A percentile compares a stretch with the other conserved stretches of the same genome.
Conservation (phyloP, 371 early-diverging fungal genomes). For the Mortierella sp. region DNA sequence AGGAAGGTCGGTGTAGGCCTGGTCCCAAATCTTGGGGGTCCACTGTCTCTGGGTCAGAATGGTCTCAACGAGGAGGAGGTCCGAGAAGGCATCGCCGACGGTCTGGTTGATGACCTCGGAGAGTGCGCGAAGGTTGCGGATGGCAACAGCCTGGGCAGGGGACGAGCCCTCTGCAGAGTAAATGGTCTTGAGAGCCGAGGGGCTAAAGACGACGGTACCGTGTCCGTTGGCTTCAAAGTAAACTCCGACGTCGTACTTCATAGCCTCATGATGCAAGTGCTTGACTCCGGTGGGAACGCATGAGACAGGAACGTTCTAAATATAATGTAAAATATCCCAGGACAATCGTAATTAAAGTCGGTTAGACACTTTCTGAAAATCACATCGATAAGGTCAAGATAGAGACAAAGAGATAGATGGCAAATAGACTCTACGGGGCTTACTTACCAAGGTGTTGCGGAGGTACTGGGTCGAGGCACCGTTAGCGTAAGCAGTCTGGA, state of each 20-base stretch:
- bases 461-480: conserved; percentile 96
- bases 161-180: conserved; percentile 76
- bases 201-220: conserved; percentile 98
- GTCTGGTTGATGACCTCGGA: conserved; percentile 97
- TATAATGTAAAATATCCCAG: conserved; percentile 25
- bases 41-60: conserved; percentile 89
- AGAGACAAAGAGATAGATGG: not conserved
- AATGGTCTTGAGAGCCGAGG: conserved; percentile 84
- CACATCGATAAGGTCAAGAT: not conserved
- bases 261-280: conserved; percentile 98
- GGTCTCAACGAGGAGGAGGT: conserved; percentile 96
- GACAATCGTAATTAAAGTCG: not conserved
- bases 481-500: conserved; percentile 99
- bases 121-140: conserved; percentile 83
- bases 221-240: conserved; percentile 99
- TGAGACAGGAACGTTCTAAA: conserved; percentile 91
- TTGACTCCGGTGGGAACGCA: conserved; percentile 99
- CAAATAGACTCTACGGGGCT: not conserved
- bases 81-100: conserved; percentile 99
- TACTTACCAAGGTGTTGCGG: conserved; percentile 81
- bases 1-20: conserved; percentile 95
- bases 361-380: not conserved
- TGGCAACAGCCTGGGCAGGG: conserved; percentile 85
- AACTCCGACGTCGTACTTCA: conserved; percentile 98
- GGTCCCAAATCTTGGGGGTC: conserved; percentile 91